Evolutionary conservation across 768 basidiomycete genomes (phyloP).

Genomic region (Suillus weaverae): DNA sequence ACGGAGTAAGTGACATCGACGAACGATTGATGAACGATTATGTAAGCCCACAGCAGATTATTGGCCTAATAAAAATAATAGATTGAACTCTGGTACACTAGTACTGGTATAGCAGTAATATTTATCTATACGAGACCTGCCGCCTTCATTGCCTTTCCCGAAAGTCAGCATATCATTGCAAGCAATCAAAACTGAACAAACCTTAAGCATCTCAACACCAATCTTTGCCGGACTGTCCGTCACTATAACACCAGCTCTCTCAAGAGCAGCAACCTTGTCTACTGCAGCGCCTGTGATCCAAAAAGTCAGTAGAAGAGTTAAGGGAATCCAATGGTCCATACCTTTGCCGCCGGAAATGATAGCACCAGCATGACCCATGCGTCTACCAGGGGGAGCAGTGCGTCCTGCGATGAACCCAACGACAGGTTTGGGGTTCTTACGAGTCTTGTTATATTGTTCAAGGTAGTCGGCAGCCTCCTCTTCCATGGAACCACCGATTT

Average conservation of each 20-base stretch:
- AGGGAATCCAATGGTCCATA: conserved; percentile 24
- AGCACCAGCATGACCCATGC: conserved; percentile 98
- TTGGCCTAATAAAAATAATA: background rate
- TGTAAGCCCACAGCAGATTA: conserved; percentile 27
- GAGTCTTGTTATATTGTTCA: conserved; percentile 88
- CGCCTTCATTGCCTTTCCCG: conserved; percentile 69
- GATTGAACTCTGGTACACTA: background rate
- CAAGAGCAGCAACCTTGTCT: conserved; percentile 91
- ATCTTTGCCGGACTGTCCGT: conserved; percentile 96
- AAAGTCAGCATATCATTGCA: conserved; percentile 12
- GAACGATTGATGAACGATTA: conserved; percentile 34
- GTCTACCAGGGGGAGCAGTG: conserved; percentile 95
- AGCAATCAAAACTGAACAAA: conserved; percentile 31
- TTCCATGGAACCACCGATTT: conserved; percentile 99
- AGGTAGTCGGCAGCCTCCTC: conserved; percentile 98
- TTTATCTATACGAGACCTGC: conserved; percentile 63
- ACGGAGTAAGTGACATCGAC: conserved; percentile 32
- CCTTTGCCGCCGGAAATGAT: conserved; percentile 99
- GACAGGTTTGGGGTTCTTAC: conserved; percentile 86
- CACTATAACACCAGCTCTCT: conserved; percentile 90
- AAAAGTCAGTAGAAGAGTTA: background rate
- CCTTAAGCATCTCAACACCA: conserved; percentile 87
- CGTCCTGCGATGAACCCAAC: conserved; percentile 98
- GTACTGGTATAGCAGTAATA: conserved; percentile 13
- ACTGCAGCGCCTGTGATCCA: conserved; percentile 68